Conservation (phyloP, 2,329 filamentous ascomycete species). For the Ophiocordyceps sinensis region DNA sequence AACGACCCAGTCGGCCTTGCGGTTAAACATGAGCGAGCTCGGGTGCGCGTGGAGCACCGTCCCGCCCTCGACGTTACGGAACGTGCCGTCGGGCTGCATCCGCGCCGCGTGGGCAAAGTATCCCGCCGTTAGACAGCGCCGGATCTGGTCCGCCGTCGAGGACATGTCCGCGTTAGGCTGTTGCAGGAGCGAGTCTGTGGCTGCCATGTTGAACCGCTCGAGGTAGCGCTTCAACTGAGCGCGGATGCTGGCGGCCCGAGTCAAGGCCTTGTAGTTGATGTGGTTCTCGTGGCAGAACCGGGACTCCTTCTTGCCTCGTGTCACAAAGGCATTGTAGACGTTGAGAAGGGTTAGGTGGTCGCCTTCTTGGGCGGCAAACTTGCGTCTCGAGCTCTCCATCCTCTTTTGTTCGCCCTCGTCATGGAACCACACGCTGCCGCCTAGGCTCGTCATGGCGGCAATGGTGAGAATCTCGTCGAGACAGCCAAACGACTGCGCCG, state of each 20-base stretch:
- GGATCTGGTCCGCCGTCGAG: slow-evolving; percentile 54
- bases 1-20: slow-evolving; percentile 91
- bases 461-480: slow-evolving; percentile 80
- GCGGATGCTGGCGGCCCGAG: slow-evolving; percentile 69
- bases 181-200: slow-evolving; percentile 45
- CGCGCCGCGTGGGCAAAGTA: slow-evolving; percentile 88
- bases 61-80: slow-evolving; percentile 69
- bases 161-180: slow-evolving; percentile 13
- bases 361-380: slow-evolving; percentile 84
- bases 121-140: slow-evolving; percentile 72
- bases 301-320: slow-evolving; percentile 66
- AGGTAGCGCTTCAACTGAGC: slow-evolving; percentile 77
- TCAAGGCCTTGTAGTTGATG: slow-evolving; percentile 76
- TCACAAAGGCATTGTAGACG: slow-evolving; percentile 80
- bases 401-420: slow-evolving; percentile 64
- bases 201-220: slow-evolving; percentile 64
- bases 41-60: slow-evolving; percentile 77
- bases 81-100: slow-evolving; percentile 88
- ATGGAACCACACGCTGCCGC: slow-evolving; percentile 70
- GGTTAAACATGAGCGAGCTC: slow-evolving; percentile 86
- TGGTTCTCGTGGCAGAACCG: slow-evolving; percentile 80
- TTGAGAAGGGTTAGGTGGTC: slow-evolving; percentile 90
- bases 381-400: slow-evolving; percentile 59
- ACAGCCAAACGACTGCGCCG: slow-evolving; percentile 60
- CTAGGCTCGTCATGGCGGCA: slow-evolving; percentile 82